Percentiles rank a stretch among this genome's conserved stretches.
These are phyloP conservation scores for Penstemon barbatus DNA, from an alignment of 257 asterid genomes.

Conservation along the genomic window DNA sequence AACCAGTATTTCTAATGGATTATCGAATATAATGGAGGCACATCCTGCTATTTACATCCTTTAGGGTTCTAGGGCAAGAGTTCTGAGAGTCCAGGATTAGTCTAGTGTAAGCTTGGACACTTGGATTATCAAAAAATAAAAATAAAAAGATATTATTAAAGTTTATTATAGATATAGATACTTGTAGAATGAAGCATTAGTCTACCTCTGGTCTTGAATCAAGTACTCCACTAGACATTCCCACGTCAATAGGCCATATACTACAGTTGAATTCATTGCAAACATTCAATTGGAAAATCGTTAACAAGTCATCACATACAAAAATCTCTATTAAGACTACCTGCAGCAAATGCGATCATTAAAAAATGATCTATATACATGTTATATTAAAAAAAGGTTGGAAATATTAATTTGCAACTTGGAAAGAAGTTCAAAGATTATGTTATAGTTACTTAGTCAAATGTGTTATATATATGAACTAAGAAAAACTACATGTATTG, in stretches of 20 bases:
- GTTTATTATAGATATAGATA: neutral
- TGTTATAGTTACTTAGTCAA: no score
- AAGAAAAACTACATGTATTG: no score
- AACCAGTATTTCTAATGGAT: neutral
- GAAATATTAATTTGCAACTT: no score
- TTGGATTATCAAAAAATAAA: neutral
- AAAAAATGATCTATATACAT: no score
- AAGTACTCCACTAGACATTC: conserved; percentile 97
- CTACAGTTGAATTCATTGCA: conserved; percentile 74
- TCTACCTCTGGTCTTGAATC: conserved; percentile 91
- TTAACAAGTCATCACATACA: no score
- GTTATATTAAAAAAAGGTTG: no score
- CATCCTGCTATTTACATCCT: no score
- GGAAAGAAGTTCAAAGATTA: no score
- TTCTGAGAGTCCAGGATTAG: no score
- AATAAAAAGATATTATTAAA: neutral
- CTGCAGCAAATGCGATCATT: neutral
- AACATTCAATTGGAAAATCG: conserved; percentile 10
- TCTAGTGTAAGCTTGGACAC: no score
- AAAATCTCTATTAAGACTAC: neutral
- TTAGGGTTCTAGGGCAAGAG: no score
- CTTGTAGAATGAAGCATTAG: conserved; percentile 15
- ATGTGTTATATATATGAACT: no score
- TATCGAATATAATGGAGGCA: neutral
- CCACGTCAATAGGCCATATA: conserved; percentile 92